These are phyloP conservation scores for Kodamaea kakaduensis DNA, from an alignment of 805 yeast genomes.

Conservation along the genomic window DNA sequence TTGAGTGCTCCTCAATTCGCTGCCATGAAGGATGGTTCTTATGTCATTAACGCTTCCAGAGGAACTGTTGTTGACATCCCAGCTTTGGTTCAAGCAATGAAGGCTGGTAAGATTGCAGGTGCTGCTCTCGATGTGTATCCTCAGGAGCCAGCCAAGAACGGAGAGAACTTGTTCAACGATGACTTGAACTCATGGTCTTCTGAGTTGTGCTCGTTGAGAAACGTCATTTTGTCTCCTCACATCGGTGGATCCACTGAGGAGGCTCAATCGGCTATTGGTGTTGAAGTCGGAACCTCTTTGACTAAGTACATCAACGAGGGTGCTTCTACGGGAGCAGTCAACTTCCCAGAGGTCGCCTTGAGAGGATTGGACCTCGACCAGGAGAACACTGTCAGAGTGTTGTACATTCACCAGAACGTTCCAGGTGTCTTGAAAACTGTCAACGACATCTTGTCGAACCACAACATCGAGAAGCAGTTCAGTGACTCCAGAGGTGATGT, in stretches of 20 bases:
- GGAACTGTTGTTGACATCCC: constrained; percentile 97
- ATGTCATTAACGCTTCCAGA: constrained; percentile 92
- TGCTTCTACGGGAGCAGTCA: constrained; percentile 88
- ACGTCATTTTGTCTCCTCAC: constrained; percentile 92
- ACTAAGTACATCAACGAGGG: constrained; percentile 95
- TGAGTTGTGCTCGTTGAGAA: constrained; percentile 76
- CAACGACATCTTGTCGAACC: constrained; percentile 88
- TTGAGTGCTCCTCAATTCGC: constrained; percentile 87
- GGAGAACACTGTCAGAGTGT: constrained; percentile 83
- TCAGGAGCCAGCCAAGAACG: constrained; percentile 95
- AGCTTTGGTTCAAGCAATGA: constrained; percentile 86
- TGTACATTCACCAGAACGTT: constrained; percentile 94
- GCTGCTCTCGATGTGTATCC: constrained; percentile 97
- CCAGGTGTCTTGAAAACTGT: constrained; percentile 98
- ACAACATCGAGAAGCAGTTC: constrained; percentile 96
- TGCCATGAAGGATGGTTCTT: constrained; percentile 94
- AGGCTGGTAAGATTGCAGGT: constrained; percentile 92
- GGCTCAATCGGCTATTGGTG: constrained; percentile 96
- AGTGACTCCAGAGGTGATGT: constrained; percentile 96
- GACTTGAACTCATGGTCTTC: constrained; percentile 78
- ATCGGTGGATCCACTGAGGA: constrained; percentile 99
- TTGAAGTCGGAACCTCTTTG: constrained; percentile 85
- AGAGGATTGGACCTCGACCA: constrained; percentile 86
- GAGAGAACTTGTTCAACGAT: constrained; percentile 70
- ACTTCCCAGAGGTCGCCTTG: constrained; percentile 96